Evolutionary conservation across 176 grass and related monocot species (phyloP), one percentile per base, ranked within the genome.

Genomic region (Luzula sylvatica): DNA sequence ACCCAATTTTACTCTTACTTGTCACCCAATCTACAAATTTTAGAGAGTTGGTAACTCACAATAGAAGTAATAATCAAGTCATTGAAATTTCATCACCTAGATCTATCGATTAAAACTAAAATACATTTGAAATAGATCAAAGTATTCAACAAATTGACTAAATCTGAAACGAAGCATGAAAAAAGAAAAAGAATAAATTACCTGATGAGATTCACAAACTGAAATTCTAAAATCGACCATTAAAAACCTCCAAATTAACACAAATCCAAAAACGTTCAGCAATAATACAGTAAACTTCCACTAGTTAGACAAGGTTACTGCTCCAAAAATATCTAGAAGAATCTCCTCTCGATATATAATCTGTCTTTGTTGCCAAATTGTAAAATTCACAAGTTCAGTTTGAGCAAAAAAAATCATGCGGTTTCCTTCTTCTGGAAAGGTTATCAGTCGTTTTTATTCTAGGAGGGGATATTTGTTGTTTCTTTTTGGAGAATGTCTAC

Each of bases 381-480:
- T 35, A 9, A 35, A 35, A 35, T 35, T 35, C 30, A 35, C 9
- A 35, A 35, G 7, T 1, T 7, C 5, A 7, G 30, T 35, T 35
- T 35, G 30, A 35, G 30, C 30, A 9, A 35, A 35, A 7, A n/a
- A 35, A 35, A 7, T 35, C 30, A 17, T 51, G 15, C 46, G 7
- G 46, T 22, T 19, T 22, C 7, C 46, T 51, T 26, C 7, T 26
- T 66, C 43, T 52, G 49, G 64, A 67, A 55, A 67, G 64, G 64
- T 67, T 28, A 67, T 13, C 47, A 53, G 64, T 67, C 64, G 50
- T 54, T 67, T 38, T 55, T 35, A 27, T 16, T 52, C 29, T 47
- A 63, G 41, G 58, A 43, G 30, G 30, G 9, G 9, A 35, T 35
- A 9, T 35, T 35, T 35, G 5, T 35, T 35, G 30, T 35, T 35